phyloP scores from a whole-genome alignment of 2,329 filamentous ascomycete genomes.

The Cucurbitaria berberidis region DNA sequence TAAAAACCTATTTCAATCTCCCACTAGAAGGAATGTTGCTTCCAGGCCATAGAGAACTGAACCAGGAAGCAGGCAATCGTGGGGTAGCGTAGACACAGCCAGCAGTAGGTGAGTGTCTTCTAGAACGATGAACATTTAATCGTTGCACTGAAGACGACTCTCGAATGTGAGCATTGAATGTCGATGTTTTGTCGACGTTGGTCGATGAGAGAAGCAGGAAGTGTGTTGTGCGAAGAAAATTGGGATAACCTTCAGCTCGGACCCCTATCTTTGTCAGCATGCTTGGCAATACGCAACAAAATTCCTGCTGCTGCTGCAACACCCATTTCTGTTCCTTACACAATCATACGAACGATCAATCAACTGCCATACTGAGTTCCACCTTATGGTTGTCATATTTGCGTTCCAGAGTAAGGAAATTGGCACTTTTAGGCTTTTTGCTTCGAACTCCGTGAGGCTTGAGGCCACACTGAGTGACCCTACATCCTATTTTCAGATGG shows the following conservation, averaged over 20 bases:
- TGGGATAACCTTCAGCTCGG: conserved; percentile 12
- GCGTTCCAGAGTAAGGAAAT: conserved; percentile 47
- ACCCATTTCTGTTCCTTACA: conserved; percentile 37
- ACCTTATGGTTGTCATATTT: conserved; percentile 56
- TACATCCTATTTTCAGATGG: conserved; percentile 25
- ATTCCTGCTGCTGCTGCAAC: conserved; percentile 21
- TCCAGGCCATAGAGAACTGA: conserved; percentile 53
- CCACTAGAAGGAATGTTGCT: conserved; percentile 60
- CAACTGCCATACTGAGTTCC: conserved; percentile 49
- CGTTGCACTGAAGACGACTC: conserved; percentile 10
- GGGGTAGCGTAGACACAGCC: conserved; percentile 34
- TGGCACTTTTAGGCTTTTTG: conserved; percentile 48
- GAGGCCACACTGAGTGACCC: conserved; percentile 50
- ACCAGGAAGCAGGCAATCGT: conserved; percentile 60
- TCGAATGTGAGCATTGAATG: conserved; percentile 2
- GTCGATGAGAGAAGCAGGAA: conserved; percentile 6
- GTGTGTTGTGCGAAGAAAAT: conserved; percentile 14
- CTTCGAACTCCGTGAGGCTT: conserved; percentile 39
- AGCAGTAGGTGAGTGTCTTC: conserved; percentile 7
- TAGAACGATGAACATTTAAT: conserved; percentile 25
- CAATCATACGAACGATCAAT: conserved; percentile 55
- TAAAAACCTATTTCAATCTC: conserved; percentile 59
- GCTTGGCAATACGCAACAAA: conserved; percentile 27
- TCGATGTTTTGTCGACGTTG: conserved; percentile 18
- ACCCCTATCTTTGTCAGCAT: conserved; percentile 17